A percentile compares a stretch with the other conserved stretches of the same genome.
These are phyloP conservation scores for Pseudogymnoascus sp. DNA, from an alignment of 2,329 filamentous ascomycete genomes.

Conservation along the genomic window DNA sequence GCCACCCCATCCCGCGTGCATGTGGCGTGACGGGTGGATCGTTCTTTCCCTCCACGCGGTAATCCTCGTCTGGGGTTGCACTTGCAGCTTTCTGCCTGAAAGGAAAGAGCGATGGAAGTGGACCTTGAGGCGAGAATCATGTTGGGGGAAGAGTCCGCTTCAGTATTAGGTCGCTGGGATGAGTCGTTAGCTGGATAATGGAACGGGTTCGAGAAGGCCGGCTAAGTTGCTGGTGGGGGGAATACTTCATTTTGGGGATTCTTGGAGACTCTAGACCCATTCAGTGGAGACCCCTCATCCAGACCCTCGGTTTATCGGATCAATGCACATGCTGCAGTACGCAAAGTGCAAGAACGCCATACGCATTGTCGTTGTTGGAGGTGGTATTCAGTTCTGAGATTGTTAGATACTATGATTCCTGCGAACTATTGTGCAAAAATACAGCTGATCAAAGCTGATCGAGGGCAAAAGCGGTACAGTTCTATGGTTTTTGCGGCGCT, in stretches of 20 bases:
- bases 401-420: neutral
- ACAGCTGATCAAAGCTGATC: neutral
- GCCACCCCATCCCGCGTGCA: neutral
- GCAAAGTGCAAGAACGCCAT: neutral
- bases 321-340: neutral
- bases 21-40: neutral
- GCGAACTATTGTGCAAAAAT: neutral
- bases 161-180: neutral
- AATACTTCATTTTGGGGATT: neutral
- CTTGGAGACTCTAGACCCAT: neutral
- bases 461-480: neutral
- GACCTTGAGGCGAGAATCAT: neutral
- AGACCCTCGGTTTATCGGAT: neutral
- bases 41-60: neutral
- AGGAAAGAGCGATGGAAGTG: neutral
- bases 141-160: neutral
- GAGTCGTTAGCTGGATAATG: neutral
- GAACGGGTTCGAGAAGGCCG: neutral
- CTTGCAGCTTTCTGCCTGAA: neutral
- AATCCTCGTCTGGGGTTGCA: neutral
- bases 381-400: neutral
- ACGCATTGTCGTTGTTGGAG: neutral
- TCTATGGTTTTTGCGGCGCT: neutral
- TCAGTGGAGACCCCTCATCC: neutral
- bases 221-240: neutral